Evolutionary conservation across 106 monocot genomes (phyloP), one percentile per base, ranked within the genome.

Genomic region (Vanilla planifolia): DNA sequence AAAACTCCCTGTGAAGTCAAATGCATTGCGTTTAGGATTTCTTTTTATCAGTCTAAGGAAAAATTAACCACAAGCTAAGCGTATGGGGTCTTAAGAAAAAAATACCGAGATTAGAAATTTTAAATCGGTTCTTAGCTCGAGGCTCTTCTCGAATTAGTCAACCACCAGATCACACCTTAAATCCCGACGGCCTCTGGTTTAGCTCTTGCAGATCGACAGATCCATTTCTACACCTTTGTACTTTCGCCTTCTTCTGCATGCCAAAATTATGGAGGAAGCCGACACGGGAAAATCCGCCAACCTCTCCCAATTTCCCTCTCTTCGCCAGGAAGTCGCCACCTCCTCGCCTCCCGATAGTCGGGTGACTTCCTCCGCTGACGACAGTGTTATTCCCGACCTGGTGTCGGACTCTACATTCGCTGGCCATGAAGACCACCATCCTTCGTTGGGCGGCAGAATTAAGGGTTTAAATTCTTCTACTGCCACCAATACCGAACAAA

Each of bases 401-500:
- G 53, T 15, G 1, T 55, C 5, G 53, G 30, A 15, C 27, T 32
- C 16, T n/a, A 14, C n/a, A 27, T 16, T 5, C 21, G 14, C 36
- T 21, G 33, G 6, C 28, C 34, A 19, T 6, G 57, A 9, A 10
- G 57, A 36, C 57, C 10, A 13, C 33, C 6, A 34, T 35, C 28
- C 57, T 7, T 57, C 20, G 8, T 9, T 1, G 34, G 57, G 20
- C 35, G 35, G 57, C 17, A 35, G 21, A 0, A 10, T 34, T 2
- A 19, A 5, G 28, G 57, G 2, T 7, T 19, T 21, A 2, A 8
- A 35, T 4, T 57, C 57, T 35, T 17, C 57, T 7, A 63, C 80
- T 6, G 84, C 77, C 20, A 63, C 45, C 16, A 65, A 79, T 40
- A 51, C 60, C 2, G 89, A 78, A 71, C n/a, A n/a, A n/a, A 68